Evolutionary conservation across 169 alveolate genomes (phyloP), one percentile per base, ranked within the genome.

Genomic region (Babesia ovata): DNA sequence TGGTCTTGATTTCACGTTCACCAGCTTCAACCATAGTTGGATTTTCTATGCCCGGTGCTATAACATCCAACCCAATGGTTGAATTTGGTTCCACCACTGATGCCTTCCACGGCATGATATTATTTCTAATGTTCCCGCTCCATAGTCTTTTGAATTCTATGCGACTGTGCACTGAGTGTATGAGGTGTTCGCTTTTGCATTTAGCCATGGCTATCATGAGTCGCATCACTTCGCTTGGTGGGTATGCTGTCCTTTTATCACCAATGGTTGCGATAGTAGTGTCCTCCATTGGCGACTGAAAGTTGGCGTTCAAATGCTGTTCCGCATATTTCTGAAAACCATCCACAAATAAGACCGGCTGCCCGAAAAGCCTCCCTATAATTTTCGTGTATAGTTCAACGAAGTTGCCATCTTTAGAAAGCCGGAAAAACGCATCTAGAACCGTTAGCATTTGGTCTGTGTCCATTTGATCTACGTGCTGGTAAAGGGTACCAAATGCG

Each of bases 121-220:
- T 8, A 19, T 45, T 66, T 12, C 66, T 33, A 21, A 83, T 74
- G 50, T 83, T 83, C 2, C 54, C 53, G 22, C 63, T 75, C 90
- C 90, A 83, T 2, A 83, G 66, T 22, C 90, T 19, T 52, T 75
- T 83, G 52, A 83, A 83, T 44, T 63, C 90, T 26, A 83, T 83
- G 52, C 90, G 62, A 49, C 22, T 21, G 48, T 83, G 90, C 29
- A 83, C 86, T 48, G 90, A 39, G 11, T 73, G 53, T 0, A 75
- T 83, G n/a, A 83, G 58, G 22, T 53, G 70, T 54, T 83, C 90
- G 16, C 79, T 61, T n/a, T 29, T 74, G 52, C 85, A 74, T 16
- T 54, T 33, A 14, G 84, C 36, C 44, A 83, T 46, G n/a, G 69
- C 62, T 2, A 11, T 53, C 79, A 81, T 39, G 46, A 70, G 21